These are phyloP conservation scores for Gastrolobium bilobum DNA, from an alignment of 306 rosid genomes.

Conservation along the genomic window DNA sequence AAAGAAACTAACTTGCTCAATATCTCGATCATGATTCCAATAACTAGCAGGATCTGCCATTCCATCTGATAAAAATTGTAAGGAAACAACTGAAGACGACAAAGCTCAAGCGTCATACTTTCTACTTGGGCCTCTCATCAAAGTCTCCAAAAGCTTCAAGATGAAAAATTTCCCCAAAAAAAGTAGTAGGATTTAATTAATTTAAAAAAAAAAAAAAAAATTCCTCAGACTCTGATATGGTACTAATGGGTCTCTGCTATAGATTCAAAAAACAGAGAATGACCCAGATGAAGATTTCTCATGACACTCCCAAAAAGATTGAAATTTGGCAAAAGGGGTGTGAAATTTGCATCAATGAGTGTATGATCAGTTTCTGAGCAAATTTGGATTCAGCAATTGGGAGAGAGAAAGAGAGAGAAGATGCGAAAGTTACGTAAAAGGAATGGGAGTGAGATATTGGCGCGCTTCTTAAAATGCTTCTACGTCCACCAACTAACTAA, in stretches of 20 bases:
- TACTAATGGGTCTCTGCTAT: background rate
- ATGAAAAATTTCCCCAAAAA: background rate
- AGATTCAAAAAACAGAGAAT: slow-evolving; percentile 25
- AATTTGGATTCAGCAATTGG: slow-evolving; percentile 46
- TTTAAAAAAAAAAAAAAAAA: background rate
- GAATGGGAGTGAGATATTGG: slow-evolving; percentile 67
- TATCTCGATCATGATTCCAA: slow-evolving; percentile 75
- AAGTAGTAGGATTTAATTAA: background rate
- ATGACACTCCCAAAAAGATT: slow-evolving; percentile 29
- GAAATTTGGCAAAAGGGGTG: slow-evolving; percentile 27
- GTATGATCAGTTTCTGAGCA: slow-evolving; percentile 43
- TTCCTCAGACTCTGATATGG: slow-evolving; percentile 13
- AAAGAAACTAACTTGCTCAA: slow-evolving; percentile 77
- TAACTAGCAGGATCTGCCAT: slow-evolving; percentile 87
- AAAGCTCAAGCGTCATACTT: slow-evolving; percentile 75
- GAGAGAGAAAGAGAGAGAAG: slow-evolving; percentile 57
- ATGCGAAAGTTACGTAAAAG: slow-evolving; percentile 66
- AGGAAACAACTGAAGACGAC: slow-evolving; percentile 63
- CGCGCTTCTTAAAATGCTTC: slow-evolving; percentile 64
- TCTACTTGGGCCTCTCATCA: slow-evolving; percentile 80
- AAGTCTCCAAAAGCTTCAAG: slow-evolving; percentile 58
- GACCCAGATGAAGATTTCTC: slow-evolving; percentile 43
- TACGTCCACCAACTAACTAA: slow-evolving; percentile 46
- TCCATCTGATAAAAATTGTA: slow-evolving; percentile 82
- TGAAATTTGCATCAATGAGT: slow-evolving; percentile 42